Base-by-base conservation (phyloP, 441 rosid genomes). In the Erodium chrysanthum region DNA sequence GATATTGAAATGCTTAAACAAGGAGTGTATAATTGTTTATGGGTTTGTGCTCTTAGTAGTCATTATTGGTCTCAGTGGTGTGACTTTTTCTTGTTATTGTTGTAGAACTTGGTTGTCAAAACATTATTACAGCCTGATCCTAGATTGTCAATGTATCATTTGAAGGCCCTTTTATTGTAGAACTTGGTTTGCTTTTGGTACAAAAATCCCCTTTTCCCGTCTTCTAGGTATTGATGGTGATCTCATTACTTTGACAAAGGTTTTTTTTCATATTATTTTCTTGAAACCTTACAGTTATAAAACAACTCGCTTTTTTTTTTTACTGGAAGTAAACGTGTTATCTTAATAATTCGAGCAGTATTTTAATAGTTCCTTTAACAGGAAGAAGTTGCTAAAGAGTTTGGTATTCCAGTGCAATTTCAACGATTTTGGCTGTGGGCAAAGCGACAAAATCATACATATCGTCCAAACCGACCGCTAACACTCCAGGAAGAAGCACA, bases 351-450 rank as follows among this genome's bases (percentile, higher is more conserved):
- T 15, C 4, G 22, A 15, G 23, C n/a, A 40, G 37, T 52, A 21
- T 64, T 33, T 63, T 71, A 20, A 68, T 48, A 14, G 60, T 42
- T 29, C 25, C 52, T 42, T 60, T 21, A 40, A 63, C 69, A 83
- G 87, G 87, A 81, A 69, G 87, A 81, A 52, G 83, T 83, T 64
- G 79, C 83, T 65, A 83, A 77, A 73, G 86, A 77, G 73, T 79
- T 81, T 65, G 76, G 82, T 10, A 74, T 83, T 66, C 84, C 83
- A 8, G 80, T 81, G 70, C 84, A 81, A 76, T 79, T 65, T 76
- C 87, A 83, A 66, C 82, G 87, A 15, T 83, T 81, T 69, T 83
- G 87, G 87, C 70, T 83, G 60, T 83, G 87, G 87, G 84, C 82
- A 68, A 79, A 83, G 82, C 83, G 84, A 29, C 82, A 77, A 66